Evolutionary conservation across 2,329 filamentous ascomycete genomes (phyloP).

Genomic region (Fusarium mexicanum): DNA sequence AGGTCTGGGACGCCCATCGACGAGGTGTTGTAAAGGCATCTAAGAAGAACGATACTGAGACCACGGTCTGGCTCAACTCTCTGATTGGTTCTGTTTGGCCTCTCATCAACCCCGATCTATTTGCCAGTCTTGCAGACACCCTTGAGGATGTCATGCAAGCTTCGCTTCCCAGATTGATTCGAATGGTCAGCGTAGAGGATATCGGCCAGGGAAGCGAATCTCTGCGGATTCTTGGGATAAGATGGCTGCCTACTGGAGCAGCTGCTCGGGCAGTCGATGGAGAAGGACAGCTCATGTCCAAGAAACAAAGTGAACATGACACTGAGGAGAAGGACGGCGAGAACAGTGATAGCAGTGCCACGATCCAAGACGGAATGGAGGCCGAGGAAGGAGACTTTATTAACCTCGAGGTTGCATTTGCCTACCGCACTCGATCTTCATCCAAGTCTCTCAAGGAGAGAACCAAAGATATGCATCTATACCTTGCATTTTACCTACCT

Average conservation of each 20-base stretch:
- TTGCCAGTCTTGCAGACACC: slow-evolving; percentile 73
- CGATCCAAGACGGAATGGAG: slow-evolving; percentile 69
- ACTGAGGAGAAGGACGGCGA: slow-evolving; percentile 50
- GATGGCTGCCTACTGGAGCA: slow-evolving; percentile 77
- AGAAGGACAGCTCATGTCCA: slow-evolving; percentile 63
- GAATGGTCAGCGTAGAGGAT: slow-evolving; percentile 81
- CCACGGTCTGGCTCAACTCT: slow-evolving; percentile 78
- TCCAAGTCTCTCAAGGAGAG: slow-evolving; percentile 72
- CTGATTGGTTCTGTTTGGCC: slow-evolving; percentile 76
- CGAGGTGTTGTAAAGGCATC: slow-evolving; percentile 58
- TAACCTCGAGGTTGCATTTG: slow-evolving; percentile 79
- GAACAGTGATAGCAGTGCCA: slow-evolving; percentile 49
- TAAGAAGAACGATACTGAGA: slow-evolving; percentile 62
- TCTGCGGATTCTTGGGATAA: slow-evolving; percentile 74
- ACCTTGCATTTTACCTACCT: slow-evolving; percentile 75
- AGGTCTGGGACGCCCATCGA: slow-evolving; percentile 73
- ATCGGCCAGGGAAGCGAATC: slow-evolving; percentile 79
- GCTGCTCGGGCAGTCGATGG: slow-evolving; percentile 68
- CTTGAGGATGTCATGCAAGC: slow-evolving; percentile 86
- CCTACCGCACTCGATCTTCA: slow-evolving; percentile 72
- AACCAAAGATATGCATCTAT: slow-evolving; percentile 73
- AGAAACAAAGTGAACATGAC: slow-evolving; percentile 48
- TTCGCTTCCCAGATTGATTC: slow-evolving; percentile 72
- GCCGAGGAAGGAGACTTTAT: slow-evolving; percentile 82
- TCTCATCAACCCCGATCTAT: slow-evolving; percentile 79